Evolutionary conservation across 805 yeast species (phyloP).

Genomic region (Ogataea haglerorum): DNA sequence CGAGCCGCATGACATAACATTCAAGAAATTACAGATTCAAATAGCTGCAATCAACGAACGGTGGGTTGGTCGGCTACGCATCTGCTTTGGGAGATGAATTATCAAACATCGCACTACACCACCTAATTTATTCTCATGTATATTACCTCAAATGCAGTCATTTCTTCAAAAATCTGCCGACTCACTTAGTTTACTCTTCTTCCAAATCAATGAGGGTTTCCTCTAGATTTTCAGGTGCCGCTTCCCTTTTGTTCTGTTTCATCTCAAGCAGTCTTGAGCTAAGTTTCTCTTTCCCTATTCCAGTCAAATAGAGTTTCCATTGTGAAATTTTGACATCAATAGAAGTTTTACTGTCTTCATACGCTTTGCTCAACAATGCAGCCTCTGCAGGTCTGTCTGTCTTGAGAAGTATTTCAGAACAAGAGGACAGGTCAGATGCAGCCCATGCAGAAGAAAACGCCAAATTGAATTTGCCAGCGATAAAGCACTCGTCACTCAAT

Average conservation of each 20-base stretch:
- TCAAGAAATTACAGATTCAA: neutral
- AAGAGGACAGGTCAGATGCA: conserved; percentile 63
- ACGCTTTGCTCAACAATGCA: conserved; percentile 72
- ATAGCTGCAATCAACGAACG: neutral
- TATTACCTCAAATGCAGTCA: neutral
- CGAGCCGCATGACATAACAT: no score
- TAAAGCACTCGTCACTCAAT: conserved; percentile 65
- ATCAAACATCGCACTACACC: neutral
- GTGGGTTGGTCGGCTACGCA: neutral
- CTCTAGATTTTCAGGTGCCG: no score
- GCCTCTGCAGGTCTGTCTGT: conserved; percentile 82
- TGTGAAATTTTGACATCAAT: conserved; percentile 45
- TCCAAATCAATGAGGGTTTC: no score
- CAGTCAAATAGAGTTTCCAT: conserved; percentile 65
- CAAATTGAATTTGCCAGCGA: conserved; percentile 78
- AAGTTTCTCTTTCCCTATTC: conserved; percentile 50
- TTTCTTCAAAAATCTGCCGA: conserved; percentile 12
- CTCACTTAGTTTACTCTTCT: no score
- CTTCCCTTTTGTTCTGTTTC: no score
- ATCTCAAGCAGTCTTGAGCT: conserved; percentile 51
- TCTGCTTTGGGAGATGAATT: neutral
- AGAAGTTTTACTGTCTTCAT: conserved; percentile 44
- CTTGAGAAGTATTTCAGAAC: conserved; percentile 61
- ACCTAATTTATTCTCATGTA: neutral
- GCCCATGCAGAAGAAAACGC: conserved; percentile 93